A percentile compares a stretch with the other conserved stretches of the same genome.
phyloP scores from a whole-genome alignment of 2,329 filamentous ascomycete species.

The Aspergillus ruber region DNA sequence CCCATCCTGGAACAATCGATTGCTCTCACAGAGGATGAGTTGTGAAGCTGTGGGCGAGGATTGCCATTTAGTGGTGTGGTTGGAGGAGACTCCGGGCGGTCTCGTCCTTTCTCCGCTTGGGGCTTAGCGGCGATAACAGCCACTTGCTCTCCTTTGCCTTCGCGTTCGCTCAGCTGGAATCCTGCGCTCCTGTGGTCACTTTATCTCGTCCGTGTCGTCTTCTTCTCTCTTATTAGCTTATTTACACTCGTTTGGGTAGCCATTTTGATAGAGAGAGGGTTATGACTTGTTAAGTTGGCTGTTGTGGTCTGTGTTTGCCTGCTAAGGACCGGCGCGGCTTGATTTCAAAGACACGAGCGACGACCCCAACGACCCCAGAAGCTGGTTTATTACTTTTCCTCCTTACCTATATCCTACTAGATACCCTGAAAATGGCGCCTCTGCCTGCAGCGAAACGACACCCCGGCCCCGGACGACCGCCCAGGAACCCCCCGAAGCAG shows the following conservation, averaged over 20 bases:
- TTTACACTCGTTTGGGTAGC: neutral
- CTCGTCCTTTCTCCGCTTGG: slow-evolving; percentile 8
- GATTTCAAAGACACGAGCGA: slow-evolving; percentile 11
- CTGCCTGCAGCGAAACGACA: slow-evolving; percentile 21
- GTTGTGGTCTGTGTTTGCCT: slow-evolving; percentile 3
- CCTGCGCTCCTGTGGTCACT: slow-evolving; percentile 1
- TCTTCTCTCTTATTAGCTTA: neutral
- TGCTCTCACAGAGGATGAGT: neutral
- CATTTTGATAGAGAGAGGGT: neutral
- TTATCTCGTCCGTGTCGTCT: neutral
- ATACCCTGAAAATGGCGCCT: slow-evolving; percentile 24
- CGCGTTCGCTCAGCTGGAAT: slow-evolving; percentile 6
- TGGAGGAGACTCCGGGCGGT: neutral
- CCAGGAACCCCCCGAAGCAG: slow-evolving; percentile 25
- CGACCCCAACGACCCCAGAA: neutral
- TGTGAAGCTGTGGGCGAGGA: slow-evolving; percentile 2
- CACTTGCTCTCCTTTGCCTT: slow-evolving; percentile 5
- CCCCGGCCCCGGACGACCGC: slow-evolving; percentile 17
- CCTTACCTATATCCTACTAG: neutral
- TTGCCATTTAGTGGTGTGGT: slow-evolving; percentile 10
- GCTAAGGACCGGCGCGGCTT: slow-evolving; percentile 4
- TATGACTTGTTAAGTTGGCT: slow-evolving; percentile 8
- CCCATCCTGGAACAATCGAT: slow-evolving; percentile 23
- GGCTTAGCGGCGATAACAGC: slow-evolving; percentile 7
- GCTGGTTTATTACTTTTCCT: neutral